Evolutionary conservation across 371 early-diverging fungal genomes (phyloP), one percentile per base, ranked within the genome.

Genomic region (Capillidium rhysosporum): DNA sequence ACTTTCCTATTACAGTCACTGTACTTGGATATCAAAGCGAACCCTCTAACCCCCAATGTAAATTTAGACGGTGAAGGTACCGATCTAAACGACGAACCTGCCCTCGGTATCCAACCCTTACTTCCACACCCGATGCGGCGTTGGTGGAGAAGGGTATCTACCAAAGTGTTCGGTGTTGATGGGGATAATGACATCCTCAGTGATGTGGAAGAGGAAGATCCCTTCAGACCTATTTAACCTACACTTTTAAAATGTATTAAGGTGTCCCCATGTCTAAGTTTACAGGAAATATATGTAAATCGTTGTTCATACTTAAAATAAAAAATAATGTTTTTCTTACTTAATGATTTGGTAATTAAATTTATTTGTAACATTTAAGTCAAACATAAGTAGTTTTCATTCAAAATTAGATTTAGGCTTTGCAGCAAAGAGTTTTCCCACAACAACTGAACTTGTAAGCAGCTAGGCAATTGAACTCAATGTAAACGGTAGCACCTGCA

Each of bases 401-500:
- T n/a, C n/a, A n/a, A 34, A 7, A 7, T 34, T 34, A 4, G 34
- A 34, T 34, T 34, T 7, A 34, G 12, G 34, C 12, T 34, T 34
- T 34, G 34, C 4, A 34, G 12, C 7, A 12, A 7, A 12, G 34
- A 12, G 34, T 12, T 12, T 43, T 43, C 21, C 21, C 43, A 5
- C 18, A 14, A 24, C 64, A 57, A 49, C 63, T 45, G 55, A 18
- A 21, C 31, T 59, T n/a, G 59, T 57, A 0, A 57, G 31, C 57
- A 60, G 38, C 16, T 12, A 51, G 26, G 16, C 53, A 57, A 44
- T 62, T 67, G 28, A 77, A 77, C 63, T 96, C 94, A 46, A 89
- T 68, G 55, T 96, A 96, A 0, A 93, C 94, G 92, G 94, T 94
- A 53, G 79, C 75, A 60, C 92, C 91, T 1, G 79, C 94, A 30